Evolutionary conservation across 108 stramenopile species (phyloP).

Genomic region (Nitzschia sp.): DNA sequence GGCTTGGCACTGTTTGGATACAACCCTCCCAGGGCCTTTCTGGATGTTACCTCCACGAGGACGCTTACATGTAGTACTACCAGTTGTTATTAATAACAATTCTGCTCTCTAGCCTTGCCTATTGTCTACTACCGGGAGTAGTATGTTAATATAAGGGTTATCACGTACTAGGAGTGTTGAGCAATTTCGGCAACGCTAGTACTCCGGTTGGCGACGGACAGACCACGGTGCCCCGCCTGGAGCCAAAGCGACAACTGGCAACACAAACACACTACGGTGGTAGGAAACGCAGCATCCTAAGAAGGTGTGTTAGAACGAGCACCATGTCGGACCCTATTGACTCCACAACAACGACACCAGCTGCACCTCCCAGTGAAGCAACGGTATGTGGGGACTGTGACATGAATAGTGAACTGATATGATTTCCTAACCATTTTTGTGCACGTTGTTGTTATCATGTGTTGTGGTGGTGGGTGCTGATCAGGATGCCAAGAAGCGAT

Average conservation of each 20-base stretch:
- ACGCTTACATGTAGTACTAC: not conserved
- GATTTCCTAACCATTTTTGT: not conserved
- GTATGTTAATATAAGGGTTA: too few species aligned
- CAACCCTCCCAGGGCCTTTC: slow-evolving; percentile 28
- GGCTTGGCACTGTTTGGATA: slow-evolving; percentile 43
- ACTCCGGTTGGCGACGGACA: too few species aligned
- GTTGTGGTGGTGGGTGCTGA: not conserved
- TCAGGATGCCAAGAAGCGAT: slow-evolving; percentile 53
- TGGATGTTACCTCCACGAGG: not conserved
- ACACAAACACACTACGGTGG: too few species aligned
- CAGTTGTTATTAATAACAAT: too few species aligned
- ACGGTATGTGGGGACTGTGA: not conserved
- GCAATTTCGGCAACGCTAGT: too few species aligned
- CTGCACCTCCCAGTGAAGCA: not conserved
- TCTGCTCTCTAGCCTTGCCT: too few species aligned
- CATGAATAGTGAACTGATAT: not conserved
- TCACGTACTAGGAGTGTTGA: too few species aligned
- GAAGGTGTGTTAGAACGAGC: not conserved
- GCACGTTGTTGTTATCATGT: not conserved
- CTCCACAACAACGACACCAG: not conserved
- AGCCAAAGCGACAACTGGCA: too few species aligned
- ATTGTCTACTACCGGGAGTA: too few species aligned
- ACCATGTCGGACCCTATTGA: slow-evolving; percentile 7
- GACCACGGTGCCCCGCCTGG: too few species aligned
- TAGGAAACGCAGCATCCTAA: too few species aligned